Conservation (phyloP, 2,329 filamentous ascomycete genomes). For the Zymoseptoria tritici region DNA sequence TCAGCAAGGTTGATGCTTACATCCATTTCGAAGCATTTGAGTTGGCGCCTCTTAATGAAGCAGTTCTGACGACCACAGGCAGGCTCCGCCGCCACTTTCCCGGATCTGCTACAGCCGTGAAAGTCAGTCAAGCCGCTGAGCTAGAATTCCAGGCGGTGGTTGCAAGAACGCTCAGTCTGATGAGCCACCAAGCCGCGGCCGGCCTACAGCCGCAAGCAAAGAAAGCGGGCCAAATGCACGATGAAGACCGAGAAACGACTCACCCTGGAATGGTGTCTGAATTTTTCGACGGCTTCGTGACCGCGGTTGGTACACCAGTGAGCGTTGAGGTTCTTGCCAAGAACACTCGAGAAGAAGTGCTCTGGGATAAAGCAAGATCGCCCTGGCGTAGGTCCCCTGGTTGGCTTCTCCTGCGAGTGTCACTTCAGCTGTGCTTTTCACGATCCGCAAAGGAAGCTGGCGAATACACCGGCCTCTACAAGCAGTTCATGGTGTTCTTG, state of each 20-base stretch:
- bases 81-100: conserved; percentile 56
- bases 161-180: conserved; percentile 12
- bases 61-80: conserved; percentile 45
- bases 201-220: conserved; percentile 16
- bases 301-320: conserved; percentile 42
- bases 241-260: conserved; percentile 52
- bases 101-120: too few relatives aligned
- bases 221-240: conserved; percentile 45
- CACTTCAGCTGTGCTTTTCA: conserved; percentile 45
- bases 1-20: conserved; percentile 18
- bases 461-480: conserved; percentile 20
- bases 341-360: conserved; percentile 56
- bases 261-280: conserved; percentile 52
- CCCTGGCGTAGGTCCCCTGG: conserved; percentile 58
- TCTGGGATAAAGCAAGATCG: conserved; percentile 35
- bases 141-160: conserved; percentile 12
- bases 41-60: conserved; percentile 46
- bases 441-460: conserved; percentile 27
- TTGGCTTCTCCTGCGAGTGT: conserved; percentile 57
- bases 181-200: conserved; percentile 13
- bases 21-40: conserved; percentile 56
- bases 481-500: conserved; percentile 33
- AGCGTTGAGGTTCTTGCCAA: conserved; percentile 44
- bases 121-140: too few relatives aligned
- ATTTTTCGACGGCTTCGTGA: conserved; percentile 54